Evolutionary conservation across 2,329 filamentous ascomycete species (phyloP).

Genomic region (Scortechinia acanthostroma): DNA sequence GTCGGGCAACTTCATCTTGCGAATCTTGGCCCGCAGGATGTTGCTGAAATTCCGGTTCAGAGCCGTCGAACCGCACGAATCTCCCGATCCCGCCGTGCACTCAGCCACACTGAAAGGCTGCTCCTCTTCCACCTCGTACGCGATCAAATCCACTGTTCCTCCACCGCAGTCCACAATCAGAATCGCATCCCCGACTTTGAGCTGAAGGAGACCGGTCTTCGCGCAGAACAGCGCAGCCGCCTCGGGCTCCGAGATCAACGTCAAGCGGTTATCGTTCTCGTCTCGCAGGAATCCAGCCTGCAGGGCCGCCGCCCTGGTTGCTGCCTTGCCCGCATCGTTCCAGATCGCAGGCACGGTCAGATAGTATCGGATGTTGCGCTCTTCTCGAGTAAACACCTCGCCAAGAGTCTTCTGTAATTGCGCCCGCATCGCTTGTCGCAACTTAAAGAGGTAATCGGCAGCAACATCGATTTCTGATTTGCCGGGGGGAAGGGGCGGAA

Average conservation of each 20-base stretch:
- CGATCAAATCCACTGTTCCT: slow-evolving; percentile 96
- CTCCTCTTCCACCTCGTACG: slow-evolving; percentile 97
- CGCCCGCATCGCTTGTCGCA: slow-evolving; percentile 92
- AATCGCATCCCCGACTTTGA: slow-evolving; percentile 98
- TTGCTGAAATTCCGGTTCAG: slow-evolving; percentile 98
- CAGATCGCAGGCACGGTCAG: slow-evolving; percentile 98
- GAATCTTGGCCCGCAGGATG: slow-evolving; percentile 91
- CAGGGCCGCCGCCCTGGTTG: slow-evolving; percentile 88
- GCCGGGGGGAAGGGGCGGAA: slow-evolving; percentile 90
- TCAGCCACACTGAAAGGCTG: slow-evolving; percentile 94
- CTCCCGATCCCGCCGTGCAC: slow-evolving; percentile 92
- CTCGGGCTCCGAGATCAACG: slow-evolving; percentile 91
- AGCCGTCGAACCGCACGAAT: slow-evolving; percentile 96
- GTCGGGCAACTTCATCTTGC: slow-evolving; percentile 97
- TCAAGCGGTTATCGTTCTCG: slow-evolving; percentile 94
- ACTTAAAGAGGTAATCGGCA: slow-evolving; percentile 97
- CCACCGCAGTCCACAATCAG: slow-evolving; percentile 97
- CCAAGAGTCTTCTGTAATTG: slow-evolving; percentile 93
- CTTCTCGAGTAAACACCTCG: slow-evolving; percentile 95
- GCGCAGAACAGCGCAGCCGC: slow-evolving; percentile 95
- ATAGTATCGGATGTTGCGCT: slow-evolving; percentile 96
- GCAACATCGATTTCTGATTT: slow-evolving; percentile 99
- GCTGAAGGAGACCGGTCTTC: slow-evolving; percentile 88
- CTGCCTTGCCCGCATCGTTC: slow-evolving; percentile 97
- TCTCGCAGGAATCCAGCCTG: slow-evolving; percentile 94